phyloP scores from a whole-genome alignment of 2,329 filamentous ascomycete species.

The Talaromyces pinophilus region DNA sequence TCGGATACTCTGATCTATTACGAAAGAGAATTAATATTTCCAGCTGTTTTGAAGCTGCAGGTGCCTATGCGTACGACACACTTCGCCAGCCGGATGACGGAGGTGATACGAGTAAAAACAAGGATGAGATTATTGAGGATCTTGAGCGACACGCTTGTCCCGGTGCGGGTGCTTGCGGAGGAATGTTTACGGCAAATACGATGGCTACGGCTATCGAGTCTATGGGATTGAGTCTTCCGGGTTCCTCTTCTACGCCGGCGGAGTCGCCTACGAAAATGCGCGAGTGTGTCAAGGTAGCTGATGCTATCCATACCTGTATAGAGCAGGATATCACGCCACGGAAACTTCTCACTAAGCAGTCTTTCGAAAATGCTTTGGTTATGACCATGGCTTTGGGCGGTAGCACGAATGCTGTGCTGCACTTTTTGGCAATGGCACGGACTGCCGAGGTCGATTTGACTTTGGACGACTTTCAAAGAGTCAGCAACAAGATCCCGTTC shows the following conservation, averaged over 20 bases:
- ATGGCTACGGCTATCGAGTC: slow-evolving; percentile 91
- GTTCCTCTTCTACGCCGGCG: slow-evolving; percentile 81
- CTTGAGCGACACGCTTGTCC: slow-evolving; percentile 78
- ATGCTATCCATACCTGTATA: slow-evolving; percentile 77
- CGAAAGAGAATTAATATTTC: slow-evolving; percentile 82
- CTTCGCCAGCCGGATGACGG: slow-evolving; percentile 69
- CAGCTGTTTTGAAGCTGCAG: slow-evolving; percentile 83
- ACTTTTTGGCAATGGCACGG: slow-evolving; percentile 87
- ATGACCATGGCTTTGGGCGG: slow-evolving; percentile 92
- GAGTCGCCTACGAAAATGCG: slow-evolving; percentile 79
- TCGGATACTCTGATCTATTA: slow-evolving; percentile 77
- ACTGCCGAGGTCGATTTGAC: slow-evolving; percentile 76
- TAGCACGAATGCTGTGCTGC: slow-evolving; percentile 83
- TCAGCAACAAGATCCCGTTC: slow-evolving; percentile 80
- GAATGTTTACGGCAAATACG: slow-evolving; percentile 94
- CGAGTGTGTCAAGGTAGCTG: slow-evolving; percentile 79
- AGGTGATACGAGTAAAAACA: slow-evolving; percentile 64
- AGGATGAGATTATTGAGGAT: slow-evolving; percentile 80
- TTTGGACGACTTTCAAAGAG: slow-evolving; percentile 78
- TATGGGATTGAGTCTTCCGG: slow-evolving; percentile 79
- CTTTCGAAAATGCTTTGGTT: slow-evolving; percentile 85
- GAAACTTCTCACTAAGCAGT: slow-evolving; percentile 74
- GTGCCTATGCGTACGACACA: slow-evolving; percentile 75
- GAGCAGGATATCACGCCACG: slow-evolving; percentile 78
- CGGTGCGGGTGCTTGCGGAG: slow-evolving; percentile 76